Evolutionary conservation across 2,329 filamentous ascomycete genomes (phyloP).

Genomic region (Aureobasidium sp.): DNA sequence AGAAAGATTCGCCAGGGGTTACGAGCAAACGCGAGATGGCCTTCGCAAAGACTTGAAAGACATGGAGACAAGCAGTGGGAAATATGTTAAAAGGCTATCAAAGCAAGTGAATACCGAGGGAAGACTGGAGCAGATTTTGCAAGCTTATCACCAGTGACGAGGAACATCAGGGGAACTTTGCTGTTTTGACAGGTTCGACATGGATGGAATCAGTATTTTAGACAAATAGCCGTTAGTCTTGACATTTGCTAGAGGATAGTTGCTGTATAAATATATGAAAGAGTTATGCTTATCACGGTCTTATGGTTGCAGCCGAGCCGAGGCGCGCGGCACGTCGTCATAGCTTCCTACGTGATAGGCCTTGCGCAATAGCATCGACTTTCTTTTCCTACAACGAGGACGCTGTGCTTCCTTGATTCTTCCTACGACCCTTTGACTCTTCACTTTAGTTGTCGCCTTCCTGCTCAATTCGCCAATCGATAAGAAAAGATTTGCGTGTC

Average conservation of each 20-base stretch:
- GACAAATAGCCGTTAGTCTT: neutral
- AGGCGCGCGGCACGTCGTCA: constrained; percentile 6
- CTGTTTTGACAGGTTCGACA: neutral
- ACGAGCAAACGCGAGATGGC: neutral
- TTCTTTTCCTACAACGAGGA: neutral
- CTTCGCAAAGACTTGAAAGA: neutral
- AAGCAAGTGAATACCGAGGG: neutral
- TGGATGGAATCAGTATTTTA: neutral
- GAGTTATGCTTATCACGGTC: neutral
- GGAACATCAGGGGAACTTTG: neutral
- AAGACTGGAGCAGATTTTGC: neutral
- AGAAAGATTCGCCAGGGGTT: neutral
- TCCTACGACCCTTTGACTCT: neutral
- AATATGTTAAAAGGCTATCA: neutral
- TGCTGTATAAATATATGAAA: neutral
- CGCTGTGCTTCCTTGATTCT: neutral
- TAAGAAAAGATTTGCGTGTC: neutral
- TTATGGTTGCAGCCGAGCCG: neutral
- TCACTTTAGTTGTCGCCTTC: neutral
- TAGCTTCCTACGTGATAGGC: neutral
- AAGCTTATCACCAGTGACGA: neutral
- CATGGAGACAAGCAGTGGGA: neutral
- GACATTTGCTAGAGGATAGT: neutral
- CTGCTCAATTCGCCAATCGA: neutral
- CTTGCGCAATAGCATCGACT: neutral